These are phyloP conservation scores for Phytophthora aleatoria DNA, from an alignment of 352 stramenopile genomes.

Conservation along the genomic window DNA sequence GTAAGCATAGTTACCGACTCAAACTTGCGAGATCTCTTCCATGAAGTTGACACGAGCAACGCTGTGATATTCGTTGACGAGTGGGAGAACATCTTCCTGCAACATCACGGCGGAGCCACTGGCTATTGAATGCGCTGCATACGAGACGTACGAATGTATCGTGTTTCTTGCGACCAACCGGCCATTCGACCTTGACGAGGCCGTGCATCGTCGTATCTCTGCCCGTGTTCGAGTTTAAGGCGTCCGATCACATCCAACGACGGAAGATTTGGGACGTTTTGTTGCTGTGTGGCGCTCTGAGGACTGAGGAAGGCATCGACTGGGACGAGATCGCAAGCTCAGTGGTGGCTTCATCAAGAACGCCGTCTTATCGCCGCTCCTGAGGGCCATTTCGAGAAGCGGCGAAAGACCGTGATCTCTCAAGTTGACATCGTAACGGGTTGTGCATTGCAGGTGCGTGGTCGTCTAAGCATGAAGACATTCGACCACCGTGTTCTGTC, in stretches of 20 bases:
- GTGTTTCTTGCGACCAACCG: constrained; percentile 91
- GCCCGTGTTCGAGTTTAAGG: constrained; percentile 88
- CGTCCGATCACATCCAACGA: constrained; percentile 81
- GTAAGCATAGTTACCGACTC: constrained; percentile 77
- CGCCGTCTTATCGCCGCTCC: constrained; percentile 80
- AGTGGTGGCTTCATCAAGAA: constrained; percentile 93
- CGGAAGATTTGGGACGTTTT: constrained; percentile 88
- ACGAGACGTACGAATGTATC: constrained; percentile 89
- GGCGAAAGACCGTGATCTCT: constrained; percentile 64
- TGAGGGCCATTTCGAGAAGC: constrained; percentile 79
- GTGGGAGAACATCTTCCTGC: constrained; percentile 89
- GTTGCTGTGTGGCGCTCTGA: constrained; percentile 48
- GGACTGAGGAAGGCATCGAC: constrained; percentile 69
- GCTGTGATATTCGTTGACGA: constrained; percentile 91
- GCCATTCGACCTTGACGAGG: constrained; percentile 88
- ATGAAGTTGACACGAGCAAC: constrained; percentile 90
- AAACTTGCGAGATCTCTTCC: constrained; percentile 83
- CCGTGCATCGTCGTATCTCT: constrained; percentile 91
- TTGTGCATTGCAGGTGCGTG: constrained; percentile 87
- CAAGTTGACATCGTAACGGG: constrained; percentile 81
- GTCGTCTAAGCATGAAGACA: constrained; percentile 89
- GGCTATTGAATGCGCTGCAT: constrained; percentile 81
- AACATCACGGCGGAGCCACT: constrained; percentile 79
- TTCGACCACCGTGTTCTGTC: constrained; percentile 88
- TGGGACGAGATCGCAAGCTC: constrained; percentile 86